Conservation (phyloP, 805 yeast genomes). For the Metschnikowia baotianmanensis region DNA sequence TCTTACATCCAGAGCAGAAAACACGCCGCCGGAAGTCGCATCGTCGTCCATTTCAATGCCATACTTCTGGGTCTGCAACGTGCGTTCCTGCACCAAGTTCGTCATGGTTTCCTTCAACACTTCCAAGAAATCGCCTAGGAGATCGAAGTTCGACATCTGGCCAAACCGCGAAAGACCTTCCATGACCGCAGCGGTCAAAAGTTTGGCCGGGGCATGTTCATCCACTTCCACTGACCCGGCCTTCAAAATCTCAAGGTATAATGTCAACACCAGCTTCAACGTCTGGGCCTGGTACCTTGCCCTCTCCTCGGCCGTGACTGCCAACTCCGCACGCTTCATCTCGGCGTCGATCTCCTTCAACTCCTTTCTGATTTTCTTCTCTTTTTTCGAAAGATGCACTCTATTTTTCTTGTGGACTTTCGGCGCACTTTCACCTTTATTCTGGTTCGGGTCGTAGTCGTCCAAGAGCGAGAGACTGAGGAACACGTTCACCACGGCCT, state of each 20-base stretch:
- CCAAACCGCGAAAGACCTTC: conserved; percentile 92
- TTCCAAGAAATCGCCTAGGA: conserved; percentile 88
- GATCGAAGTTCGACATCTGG: conserved; percentile 86
- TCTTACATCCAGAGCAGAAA: conserved; percentile 49
- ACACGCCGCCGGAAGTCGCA: conserved; percentile 28
- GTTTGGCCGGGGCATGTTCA: conserved; percentile 45
- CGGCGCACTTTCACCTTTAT: conserved; percentile 39
- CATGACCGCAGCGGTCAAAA: conserved; percentile 76
- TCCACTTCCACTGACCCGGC: conserved; percentile 29
- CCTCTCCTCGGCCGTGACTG: conserved; percentile 83
- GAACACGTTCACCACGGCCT: conserved; percentile 71
- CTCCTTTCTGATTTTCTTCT: conserved; percentile 84
- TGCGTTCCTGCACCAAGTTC: conserved; percentile 48
- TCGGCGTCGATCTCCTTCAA: conserved; percentile 86
- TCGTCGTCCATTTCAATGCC: conserved; percentile 18
- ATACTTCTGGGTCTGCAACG: conserved; percentile 29
- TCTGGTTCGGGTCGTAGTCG: conserved; percentile 69
- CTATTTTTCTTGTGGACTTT: conserved; percentile 82
- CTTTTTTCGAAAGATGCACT: conserved; percentile 87
- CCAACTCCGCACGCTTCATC: conserved; percentile 80
- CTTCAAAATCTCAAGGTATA: conserved; percentile 76
- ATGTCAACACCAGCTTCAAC: conserved; percentile 63
- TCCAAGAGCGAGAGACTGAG: conserved; percentile 63
- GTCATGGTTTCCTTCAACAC: conserved; percentile 79
- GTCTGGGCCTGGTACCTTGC: conserved; percentile 84